Conservation (phyloP, 73 alveolate genomes). For the Paramecium tetraurelia region DNA sequence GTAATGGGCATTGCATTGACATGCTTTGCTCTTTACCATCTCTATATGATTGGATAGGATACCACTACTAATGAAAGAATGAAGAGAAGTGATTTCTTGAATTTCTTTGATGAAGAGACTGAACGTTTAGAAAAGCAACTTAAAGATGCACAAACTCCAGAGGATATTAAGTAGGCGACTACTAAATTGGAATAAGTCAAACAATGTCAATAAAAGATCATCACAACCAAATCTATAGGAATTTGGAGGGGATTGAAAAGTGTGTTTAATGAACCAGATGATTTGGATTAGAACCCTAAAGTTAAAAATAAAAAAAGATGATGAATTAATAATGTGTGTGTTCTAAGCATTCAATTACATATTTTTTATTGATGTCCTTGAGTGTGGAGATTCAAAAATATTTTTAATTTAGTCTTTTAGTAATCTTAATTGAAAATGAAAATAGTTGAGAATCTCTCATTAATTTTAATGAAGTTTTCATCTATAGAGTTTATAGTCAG, state of each 20-base stretch:
- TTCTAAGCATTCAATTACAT: constrained; percentile 4
- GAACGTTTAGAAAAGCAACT: not conserved
- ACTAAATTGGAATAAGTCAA: not conserved
- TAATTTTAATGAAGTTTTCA: too few relatives aligned
- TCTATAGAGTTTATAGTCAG: too few relatives aligned
- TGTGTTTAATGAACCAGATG: constrained; percentile 6
- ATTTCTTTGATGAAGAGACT: constrained; percentile 44
- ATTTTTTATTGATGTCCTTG: not conserved
- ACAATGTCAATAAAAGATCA: not conserved
- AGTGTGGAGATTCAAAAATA: not conserved
- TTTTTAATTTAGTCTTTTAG: not conserved
- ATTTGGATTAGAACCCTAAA: not conserved
- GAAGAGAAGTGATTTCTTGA: constrained; percentile 61
- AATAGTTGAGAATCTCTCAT: too few relatives aligned
- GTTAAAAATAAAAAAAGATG: not conserved
- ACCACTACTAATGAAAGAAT: constrained; percentile 63
- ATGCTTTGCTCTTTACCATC: constrained; percentile 47
- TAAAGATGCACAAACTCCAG: not conserved
- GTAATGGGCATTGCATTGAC: constrained; percentile 62
- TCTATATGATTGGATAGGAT: constrained; percentile 43
- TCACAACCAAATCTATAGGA: not conserved
- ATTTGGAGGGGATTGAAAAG: constrained; percentile 1
- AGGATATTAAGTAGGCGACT: not conserved
- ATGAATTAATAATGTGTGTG: not conserved
- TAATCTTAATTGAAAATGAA: not conserved